Conservation (phyloP, 495 filamentous ascomycete genomes). For the Penicillium soppii region DNA sequence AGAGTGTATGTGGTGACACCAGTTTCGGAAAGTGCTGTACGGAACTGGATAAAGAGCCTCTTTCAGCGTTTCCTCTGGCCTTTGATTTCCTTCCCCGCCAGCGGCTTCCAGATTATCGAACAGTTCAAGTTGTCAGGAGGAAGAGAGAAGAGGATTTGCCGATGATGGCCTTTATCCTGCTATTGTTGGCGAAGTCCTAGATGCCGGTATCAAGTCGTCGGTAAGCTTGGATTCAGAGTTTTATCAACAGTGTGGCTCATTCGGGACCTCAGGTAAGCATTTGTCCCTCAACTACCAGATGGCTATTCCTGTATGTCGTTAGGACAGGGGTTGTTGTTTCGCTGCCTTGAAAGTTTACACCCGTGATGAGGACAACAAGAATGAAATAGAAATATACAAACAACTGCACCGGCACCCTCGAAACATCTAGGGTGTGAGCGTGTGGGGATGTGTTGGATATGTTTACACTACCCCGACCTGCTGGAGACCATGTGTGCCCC, state of each 20-base stretch:
- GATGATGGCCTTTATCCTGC: conserved; percentile 49
- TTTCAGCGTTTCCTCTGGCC: conserved; percentile 9
- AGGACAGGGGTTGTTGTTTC: conserved; percentile 34
- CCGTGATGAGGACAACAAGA: conserved; percentile 15
- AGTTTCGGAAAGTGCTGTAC: no score
- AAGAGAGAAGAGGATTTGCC: conserved; percentile 42
- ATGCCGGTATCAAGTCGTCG: conserved; percentile 52
- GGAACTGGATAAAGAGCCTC: background rate
- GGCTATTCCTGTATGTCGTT: background rate
- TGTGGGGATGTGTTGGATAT: conserved; percentile 29
- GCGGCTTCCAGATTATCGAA: conserved; percentile 20
- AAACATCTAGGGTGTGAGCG: conserved; percentile 26
- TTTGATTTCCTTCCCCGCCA: conserved; percentile 19
- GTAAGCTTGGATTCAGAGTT: conserved; percentile 57
- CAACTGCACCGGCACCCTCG: conserved; percentile 15
- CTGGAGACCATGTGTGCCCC: conserved; percentile 34
- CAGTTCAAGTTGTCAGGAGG: conserved; percentile 40
- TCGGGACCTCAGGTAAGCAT: conserved; percentile 47
- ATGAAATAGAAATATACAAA: conserved; percentile 31
- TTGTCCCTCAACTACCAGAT: background rate
- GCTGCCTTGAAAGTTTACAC: conserved; percentile 45
- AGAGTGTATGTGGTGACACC: no score
- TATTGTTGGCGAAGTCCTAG: conserved; percentile 49
- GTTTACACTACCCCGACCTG: conserved; percentile 28
- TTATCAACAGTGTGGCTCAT: conserved; percentile 57